Base-by-base conservation (phyloP, 306 rosid genomes). In the Glycyrrhiza uralensis region DNA sequence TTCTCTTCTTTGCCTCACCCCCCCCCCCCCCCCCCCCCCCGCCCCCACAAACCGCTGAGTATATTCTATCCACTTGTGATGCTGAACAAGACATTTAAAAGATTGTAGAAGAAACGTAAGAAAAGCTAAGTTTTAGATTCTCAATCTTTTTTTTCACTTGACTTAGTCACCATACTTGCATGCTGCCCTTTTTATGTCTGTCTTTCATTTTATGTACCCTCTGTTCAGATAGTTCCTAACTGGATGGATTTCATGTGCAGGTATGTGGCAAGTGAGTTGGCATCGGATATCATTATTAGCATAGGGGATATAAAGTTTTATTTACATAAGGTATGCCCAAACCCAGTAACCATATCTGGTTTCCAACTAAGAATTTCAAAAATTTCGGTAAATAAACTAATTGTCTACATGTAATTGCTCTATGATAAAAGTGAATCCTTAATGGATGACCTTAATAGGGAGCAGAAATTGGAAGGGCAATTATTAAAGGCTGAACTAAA, bases 241-340 rank as follows among this genome's bases (percentile, higher is more conserved):
- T 52, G 36, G 59, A 32, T 71, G 52, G 49, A 28, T 45, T 57
- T 71, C 73, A 36, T 79, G 35, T 78, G 85, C 96, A 94, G 99
- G 84, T 91, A 82, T 76, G 95, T 91, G 59, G 86, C 90, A 13
- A 85, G 97, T 81, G 99, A 94, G 66, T 84, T 94, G 86, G 80
- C 86, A 42, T 77, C 93, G n/a, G 97, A 94, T 54, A 80, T 94
- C 59, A 57, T 83, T 46, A 79, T 94, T 44, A 83, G 33, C 44
- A 80, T 91, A 14, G 96, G 86, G 38, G 92, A 86, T 74, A 85
- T 84, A 22, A 89, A 85, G 83, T 91, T 94, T 76, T 76, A 80
- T 81, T 87, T 94, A 52, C 99, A 95, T 9, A 91, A 95, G 99
- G 99, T 95, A 77, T 69, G 72, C 55, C 36, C 51, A 66, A 55